Evolutionary conservation across 208 protist species (phyloP).

Genomic region (Acanthamoeba culbertsoni): DNA sequence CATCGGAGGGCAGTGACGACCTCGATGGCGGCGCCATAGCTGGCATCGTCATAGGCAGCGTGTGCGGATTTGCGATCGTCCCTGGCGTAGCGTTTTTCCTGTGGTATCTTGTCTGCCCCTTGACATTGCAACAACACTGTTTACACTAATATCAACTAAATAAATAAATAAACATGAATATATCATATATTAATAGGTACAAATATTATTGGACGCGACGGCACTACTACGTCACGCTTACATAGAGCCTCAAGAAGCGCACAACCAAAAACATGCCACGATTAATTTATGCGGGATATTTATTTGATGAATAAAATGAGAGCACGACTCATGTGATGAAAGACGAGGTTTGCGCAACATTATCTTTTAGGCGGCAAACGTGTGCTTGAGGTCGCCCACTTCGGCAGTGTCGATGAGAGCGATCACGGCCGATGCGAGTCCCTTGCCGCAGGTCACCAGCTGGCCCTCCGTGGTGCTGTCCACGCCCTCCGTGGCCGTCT

Average conservation of each 20-base stretch:
- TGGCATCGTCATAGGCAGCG: neutral
- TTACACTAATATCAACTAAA: too few relatives aligned
- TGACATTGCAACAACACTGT: too few relatives aligned
- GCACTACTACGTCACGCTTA: neutral
- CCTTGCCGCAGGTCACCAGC: constrained; percentile 49
- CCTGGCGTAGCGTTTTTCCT: neutral
- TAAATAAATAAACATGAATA: too few relatives aligned
- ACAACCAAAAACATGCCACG: neutral
- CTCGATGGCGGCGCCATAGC: neutral
- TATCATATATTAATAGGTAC: too few relatives aligned
- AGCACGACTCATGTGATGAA: too few relatives aligned
- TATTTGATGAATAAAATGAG: too few relatives aligned
- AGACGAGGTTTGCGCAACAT: too few relatives aligned
- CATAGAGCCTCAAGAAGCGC: neutral
- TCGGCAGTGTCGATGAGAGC: constrained; percentile 23
- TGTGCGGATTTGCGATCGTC: neutral
- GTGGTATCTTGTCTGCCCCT: too few relatives aligned
- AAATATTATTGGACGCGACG: neutral
- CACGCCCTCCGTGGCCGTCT: neutral
- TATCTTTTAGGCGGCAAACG: neutral
- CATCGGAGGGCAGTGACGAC: neutral
- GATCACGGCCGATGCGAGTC: constrained; percentile 18
- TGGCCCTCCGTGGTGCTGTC: constrained; percentile 48
- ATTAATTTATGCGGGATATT: too few relatives aligned
- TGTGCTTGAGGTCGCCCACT: constrained; percentile 16